Conservation (phyloP, 108 stramenopile species). For the Cyclostephanos tholiformis region DNA sequence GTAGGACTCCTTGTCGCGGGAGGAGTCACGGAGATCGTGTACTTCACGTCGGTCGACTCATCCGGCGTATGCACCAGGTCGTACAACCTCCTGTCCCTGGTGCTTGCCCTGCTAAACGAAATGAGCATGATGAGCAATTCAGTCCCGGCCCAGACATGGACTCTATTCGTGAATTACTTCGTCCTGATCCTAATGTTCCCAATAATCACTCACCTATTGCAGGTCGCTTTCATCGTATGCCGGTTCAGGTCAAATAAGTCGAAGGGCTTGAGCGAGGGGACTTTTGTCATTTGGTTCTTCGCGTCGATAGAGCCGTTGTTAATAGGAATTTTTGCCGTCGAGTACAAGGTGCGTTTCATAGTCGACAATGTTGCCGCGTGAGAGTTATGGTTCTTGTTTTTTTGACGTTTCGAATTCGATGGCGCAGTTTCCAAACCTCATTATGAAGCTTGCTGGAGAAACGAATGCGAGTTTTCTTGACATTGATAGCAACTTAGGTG, state of each 20-base stretch:
- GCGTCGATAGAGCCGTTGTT: slow-evolving; percentile 50
- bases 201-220: slow-evolving; percentile 43
- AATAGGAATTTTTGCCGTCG: slow-evolving; percentile 50
- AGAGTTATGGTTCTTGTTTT: background rate
- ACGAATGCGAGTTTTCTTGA: slow-evolving; percentile 40
- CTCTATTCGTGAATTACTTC: slow-evolving; percentile 40
- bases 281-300: slow-evolving; percentile 47
- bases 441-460: slow-evolving; percentile 48
- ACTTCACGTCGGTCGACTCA: slow-evolving; percentile 39
- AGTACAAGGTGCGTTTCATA: slow-evolving; percentile 25
- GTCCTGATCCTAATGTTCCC: slow-evolving; percentile 42
- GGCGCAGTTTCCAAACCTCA: slow-evolving; percentile 32
- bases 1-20: slow-evolving; percentile 41
- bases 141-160: slow-evolving; percentile 45
- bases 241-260: slow-evolving; percentile 17
- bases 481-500: slow-evolving; percentile 40
- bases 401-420: background rate
- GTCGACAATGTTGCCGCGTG: background rate
- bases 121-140: slow-evolving; percentile 36
- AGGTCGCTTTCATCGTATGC: slow-evolving; percentile 35
- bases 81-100: slow-evolving; percentile 51
- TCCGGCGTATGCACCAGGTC: slow-evolving; percentile 30
- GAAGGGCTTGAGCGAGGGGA: slow-evolving; percentile 33
- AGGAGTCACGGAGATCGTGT: slow-evolving; percentile 34
- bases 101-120: slow-evolving; percentile 41